These are phyloP conservation scores for Citrus cavaleriei DNA, from an alignment of 345 rosid genomes.

Conservation along the genomic window DNA sequence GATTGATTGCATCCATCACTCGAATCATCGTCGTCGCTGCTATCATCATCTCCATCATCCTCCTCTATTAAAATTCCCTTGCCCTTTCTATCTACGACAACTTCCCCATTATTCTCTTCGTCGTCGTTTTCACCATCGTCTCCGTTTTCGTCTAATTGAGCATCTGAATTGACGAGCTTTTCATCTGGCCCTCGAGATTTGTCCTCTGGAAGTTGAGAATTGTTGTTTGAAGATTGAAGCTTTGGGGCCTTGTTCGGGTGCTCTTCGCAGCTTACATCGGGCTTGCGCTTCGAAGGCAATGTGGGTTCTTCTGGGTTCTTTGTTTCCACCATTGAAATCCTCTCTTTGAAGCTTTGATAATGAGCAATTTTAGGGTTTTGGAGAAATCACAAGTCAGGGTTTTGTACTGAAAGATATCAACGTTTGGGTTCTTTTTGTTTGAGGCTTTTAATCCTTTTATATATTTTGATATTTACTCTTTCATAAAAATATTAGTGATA, in stretches of 20 bases:
- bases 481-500: too few relatives aligned
- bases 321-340: slow-evolving; percentile 49
- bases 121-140: slow-evolving; percentile 19
- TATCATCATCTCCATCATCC: slow-evolving; percentile 40
- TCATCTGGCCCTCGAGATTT: slow-evolving; percentile 3
- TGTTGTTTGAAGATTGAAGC: slow-evolving; percentile 18
- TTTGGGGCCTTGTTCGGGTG: slow-evolving; percentile 42
- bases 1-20: slow-evolving; percentile 39
- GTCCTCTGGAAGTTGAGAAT: slow-evolving; percentile 14
- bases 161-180: not conserved
- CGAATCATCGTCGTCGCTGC: slow-evolving; percentile 34
- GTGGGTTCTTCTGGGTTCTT: slow-evolving; percentile 40
- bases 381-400: slow-evolving; percentile 2
- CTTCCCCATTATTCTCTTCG: slow-evolving; percentile 26
- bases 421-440: not conserved
- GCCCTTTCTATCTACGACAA: slow-evolving; percentile 46
- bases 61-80: slow-evolving; percentile 51
- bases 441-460: not conserved
- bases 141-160: slow-evolving; percentile 12
- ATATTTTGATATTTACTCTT: not conserved
- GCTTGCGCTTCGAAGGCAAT: slow-evolving; percentile 58
- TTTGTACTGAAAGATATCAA: not conserved
- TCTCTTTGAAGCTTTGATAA: not conserved
- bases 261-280: slow-evolving; percentile 33
- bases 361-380: slow-evolving; percentile 7